Evolutionary conservation across 306 rosid genomes (phyloP).

Genomic region (Fragaria vesca): DNA sequence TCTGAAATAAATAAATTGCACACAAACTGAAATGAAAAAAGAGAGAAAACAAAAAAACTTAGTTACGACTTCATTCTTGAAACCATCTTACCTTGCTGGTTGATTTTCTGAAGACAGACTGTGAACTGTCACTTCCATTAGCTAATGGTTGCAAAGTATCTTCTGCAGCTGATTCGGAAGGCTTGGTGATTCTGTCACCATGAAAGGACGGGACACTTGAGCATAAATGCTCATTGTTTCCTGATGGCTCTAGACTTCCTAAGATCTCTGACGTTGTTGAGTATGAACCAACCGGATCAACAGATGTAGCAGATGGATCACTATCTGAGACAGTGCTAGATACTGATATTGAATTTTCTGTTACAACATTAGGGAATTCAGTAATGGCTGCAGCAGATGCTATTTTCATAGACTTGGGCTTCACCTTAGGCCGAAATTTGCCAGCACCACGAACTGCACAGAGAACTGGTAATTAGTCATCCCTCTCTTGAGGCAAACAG

Average conservation of each 20-base stretch:
- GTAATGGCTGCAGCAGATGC: conserved; percentile 23
- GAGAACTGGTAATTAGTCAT: conserved; percentile 5
- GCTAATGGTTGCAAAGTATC: conserved; percentile 33
- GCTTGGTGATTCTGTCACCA: conserved; percentile 22
- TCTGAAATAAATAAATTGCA: conserved; percentile 37
- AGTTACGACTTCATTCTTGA: not conserved
- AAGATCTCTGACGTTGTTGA: conserved; percentile 1
- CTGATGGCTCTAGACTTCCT: conserved; percentile 19
- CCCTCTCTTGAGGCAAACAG: conserved; percentile 21
- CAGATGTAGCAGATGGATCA: conserved; percentile 26
- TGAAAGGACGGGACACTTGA: conserved; percentile 30
- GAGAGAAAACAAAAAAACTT: not conserved
- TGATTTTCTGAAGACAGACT: conserved; percentile 41
- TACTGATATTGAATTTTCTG: conserved; percentile 18
- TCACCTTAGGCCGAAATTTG: conserved; percentile 60
- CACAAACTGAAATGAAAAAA: not conserved
- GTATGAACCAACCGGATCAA: conserved; percentile 31
- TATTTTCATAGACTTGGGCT: conserved; percentile 46
- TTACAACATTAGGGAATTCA: conserved; percentile 26
- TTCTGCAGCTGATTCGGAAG: conserved; percentile 34
- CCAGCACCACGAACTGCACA: conserved; percentile 35
- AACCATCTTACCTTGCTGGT: conserved; percentile 48
- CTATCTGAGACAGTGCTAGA: conserved; percentile 26
- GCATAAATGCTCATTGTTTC: conserved; percentile 20
- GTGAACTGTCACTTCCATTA: conserved; percentile 36